phyloP scores from a whole-genome alignment of 2,329 filamentous ascomycete genomes.

The Massarina eburnea region DNA sequence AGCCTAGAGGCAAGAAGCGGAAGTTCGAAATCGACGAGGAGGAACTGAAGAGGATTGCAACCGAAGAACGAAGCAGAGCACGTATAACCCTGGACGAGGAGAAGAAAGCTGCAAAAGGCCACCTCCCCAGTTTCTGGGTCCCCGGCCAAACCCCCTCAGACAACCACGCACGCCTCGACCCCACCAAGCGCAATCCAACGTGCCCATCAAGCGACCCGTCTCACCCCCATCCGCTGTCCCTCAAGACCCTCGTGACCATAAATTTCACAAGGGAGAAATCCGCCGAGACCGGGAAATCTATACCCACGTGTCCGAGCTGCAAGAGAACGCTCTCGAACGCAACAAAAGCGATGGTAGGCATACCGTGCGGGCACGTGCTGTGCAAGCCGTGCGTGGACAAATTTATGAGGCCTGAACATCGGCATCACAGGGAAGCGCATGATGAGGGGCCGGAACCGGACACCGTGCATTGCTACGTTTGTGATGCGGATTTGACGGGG shows the following conservation, averaged over 20 bases:
- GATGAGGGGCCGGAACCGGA: conserved; percentile 56
- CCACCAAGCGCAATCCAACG: conserved; percentile 65
- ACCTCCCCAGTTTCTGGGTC: conserved; percentile 88
- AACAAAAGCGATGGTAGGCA: conserved; percentile 78
- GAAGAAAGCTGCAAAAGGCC: conserved; percentile 64
- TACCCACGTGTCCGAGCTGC: conserved; percentile 77
- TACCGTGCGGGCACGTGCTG: conserved; percentile 88
- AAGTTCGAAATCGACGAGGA: conserved; percentile 81
- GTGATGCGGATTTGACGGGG: conserved; percentile 71
- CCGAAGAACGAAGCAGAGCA: conserved; percentile 69
- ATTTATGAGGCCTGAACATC: conserved; percentile 63
- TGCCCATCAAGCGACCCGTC: conserved; percentile 74
- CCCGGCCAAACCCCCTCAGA: conserved; percentile 74
- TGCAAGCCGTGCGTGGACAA: conserved; percentile 83
- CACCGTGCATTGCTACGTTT: conserved; percentile 77
- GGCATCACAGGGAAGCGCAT: conserved; percentile 54
- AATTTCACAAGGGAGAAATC: conserved; percentile 73
- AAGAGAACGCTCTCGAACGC: conserved; percentile 80
- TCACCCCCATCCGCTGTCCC: conserved; percentile 70
- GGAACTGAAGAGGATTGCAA: conserved; percentile 70
- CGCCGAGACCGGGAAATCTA: conserved; percentile 50
- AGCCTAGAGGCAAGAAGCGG: conserved; percentile 60
- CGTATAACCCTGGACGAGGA: conserved; percentile 72
- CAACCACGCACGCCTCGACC: conserved; percentile 48
- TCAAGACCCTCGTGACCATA: conserved; percentile 76